A percentile compares a stretch with the other conserved stretches of the same genome.
Evolutionary conservation across 306 rosid genomes (phyloP).

Genomic region (Corylus americana): DNA sequence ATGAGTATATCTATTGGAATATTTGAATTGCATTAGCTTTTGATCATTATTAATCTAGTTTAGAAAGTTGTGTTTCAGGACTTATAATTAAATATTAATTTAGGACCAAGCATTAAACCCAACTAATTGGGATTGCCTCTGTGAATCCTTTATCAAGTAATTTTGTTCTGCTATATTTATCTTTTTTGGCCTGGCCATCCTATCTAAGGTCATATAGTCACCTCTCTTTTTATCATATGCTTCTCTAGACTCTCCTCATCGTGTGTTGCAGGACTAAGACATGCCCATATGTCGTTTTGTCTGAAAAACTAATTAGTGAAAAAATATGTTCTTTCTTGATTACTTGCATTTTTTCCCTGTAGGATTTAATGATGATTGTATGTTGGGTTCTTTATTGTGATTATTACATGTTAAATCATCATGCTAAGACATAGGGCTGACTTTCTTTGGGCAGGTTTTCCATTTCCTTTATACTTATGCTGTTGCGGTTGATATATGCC

Average conservation of each 20-base stretch:
- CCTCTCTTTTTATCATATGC: background rate
- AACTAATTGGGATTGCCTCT: background rate
- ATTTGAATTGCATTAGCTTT: background rate
- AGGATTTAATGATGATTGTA: constrained; percentile 4
- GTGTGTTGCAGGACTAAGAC: background rate
- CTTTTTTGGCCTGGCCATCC: background rate
- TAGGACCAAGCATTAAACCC: background rate
- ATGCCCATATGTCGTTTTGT: background rate
- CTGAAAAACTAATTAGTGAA: background rate
- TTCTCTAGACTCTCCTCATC: background rate
- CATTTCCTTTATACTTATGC: constrained; percentile 91
- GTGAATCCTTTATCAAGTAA: background rate
- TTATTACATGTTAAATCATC: constrained; percentile 6
- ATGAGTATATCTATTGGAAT: background rate
- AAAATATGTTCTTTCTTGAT: constrained; percentile 6
- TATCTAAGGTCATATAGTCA: background rate
- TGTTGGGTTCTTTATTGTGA: background rate
- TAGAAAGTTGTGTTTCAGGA: background rate
- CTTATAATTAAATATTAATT: background rate
- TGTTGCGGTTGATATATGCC: constrained; percentile 50
- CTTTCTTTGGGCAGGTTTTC: constrained; percentile 63
- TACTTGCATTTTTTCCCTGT: constrained; percentile 10
- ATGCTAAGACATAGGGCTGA: constrained; percentile 11
- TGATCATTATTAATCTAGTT: background rate
- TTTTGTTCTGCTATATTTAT: background rate